Base-by-base conservation (phyloP, 257 asterid genomes). In the Salvia hispanica region DNA sequence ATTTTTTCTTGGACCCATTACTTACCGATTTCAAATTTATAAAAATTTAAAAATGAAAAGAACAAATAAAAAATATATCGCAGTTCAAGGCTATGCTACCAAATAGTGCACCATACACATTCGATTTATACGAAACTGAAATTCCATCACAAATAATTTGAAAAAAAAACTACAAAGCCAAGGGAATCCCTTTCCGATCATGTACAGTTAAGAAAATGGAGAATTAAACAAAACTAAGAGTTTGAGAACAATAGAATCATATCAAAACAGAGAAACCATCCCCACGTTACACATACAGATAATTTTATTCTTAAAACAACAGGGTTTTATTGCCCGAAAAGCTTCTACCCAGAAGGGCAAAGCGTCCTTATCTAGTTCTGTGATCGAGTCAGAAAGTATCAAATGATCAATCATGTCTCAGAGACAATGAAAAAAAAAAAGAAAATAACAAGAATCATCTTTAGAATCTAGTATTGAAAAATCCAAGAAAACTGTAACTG, bases 81-180 rank as follows among this genome's bases (percentile, higher is more conserved):
- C 3, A 37, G 8, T 58, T 12, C 46, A 34, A 36, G 0, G 5
- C 43, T 5, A 2, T 21, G n/a, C 58, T 58, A 14, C 33, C 47
- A 9, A 34, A 14, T 14, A n/a, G 33, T 25, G 3, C 31, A 34
- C 12, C 6, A n/a, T 7, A 13, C 0, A 33, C 25, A 33, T 33
- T 13, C 43, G 37, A 11, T 13, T 57, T 7, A 34, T 34, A 57
- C 15, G 16, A 54, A 10, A 9, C 28, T 9, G 15, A 54, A 0
- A 11, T 18, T 18, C 28, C 9, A 51, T 2, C 60, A 56, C 3
- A 54, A 28, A 33, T 10, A 39, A 60, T 15, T 10, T 18, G 33
- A 39, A 40, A 60, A 16, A 51, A 60, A 44, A 60, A 44, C 37
- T 60, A 60, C 62, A 34, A n/a, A 31, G 62, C 21, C 11, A 33